Evolutionary conservation across 805 yeast genomes (phyloP).

Genomic region (Candida nemodendra): DNA sequence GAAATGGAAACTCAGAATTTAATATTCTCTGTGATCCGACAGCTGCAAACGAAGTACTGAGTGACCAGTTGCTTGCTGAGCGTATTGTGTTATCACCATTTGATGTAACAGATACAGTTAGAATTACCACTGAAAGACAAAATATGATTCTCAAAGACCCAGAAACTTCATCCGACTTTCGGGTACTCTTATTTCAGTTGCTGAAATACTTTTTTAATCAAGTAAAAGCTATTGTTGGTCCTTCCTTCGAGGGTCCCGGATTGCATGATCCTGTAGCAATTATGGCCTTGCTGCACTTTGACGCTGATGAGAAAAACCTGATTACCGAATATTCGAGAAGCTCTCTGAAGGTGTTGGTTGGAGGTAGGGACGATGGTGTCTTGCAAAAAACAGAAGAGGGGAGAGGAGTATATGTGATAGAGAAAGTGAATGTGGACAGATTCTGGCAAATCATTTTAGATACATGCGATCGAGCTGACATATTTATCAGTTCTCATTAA

Average conservation of each 20-base stretch:
- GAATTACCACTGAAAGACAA: constrained; percentile 46
- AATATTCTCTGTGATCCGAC: constrained; percentile 73
- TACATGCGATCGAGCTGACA: constrained; percentile 39
- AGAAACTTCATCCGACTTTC: constrained; percentile 39
- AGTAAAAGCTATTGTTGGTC: constrained; percentile 44
- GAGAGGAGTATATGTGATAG: constrained; percentile 42
- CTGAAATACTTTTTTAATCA: constrained; percentile 49
- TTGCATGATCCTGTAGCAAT: constrained; percentile 80
- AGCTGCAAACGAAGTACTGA: constrained; percentile 62
- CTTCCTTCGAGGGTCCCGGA: constrained; percentile 57
- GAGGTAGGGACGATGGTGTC: constrained; percentile 32
- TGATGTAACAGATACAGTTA: constrained; percentile 66
- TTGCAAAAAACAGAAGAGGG: constrained; percentile 14
- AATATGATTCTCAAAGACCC: constrained; percentile 35
- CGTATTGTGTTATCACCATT: constrained; percentile 61
- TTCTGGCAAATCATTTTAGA: constrained; percentile 48
- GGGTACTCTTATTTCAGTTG: constrained; percentile 55
- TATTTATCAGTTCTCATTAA: no score
- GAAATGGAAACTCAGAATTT: constrained; percentile 58
- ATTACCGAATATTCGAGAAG: constrained; percentile 20
- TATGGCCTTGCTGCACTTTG: constrained; percentile 52
- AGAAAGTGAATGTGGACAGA: constrained; percentile 36
- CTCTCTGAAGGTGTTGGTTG: constrained; percentile 16
- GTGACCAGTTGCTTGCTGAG: constrained; percentile 43
- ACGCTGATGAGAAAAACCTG: constrained; percentile 23